Evolutionary conservation across 352 stramenopile species (phyloP), one percentile per base, ranked within the genome.

Genomic region (Halophytophthora polymorphica): DNA sequence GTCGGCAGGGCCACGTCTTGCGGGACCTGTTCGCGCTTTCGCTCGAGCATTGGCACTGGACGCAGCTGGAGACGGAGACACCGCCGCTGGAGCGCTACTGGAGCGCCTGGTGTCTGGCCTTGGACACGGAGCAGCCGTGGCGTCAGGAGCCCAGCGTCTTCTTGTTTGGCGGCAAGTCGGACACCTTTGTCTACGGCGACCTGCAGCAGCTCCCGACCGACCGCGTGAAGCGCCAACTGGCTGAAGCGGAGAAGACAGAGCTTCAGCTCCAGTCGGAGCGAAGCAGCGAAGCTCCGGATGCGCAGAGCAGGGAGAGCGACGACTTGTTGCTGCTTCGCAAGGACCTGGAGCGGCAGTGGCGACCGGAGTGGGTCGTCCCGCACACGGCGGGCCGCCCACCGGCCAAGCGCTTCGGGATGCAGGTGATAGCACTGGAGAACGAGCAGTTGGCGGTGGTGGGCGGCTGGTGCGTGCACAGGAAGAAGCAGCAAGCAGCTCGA

Each of bases 131-230:
- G 33, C 48, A 63, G 28, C 37, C 31, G 13, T 67, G 58, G 58
- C 46, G 49, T 10, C 53, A 58, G 50, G 53, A 71, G 10, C 53
- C 52, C 21, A 70, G 64, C 14, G 47, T 88, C 18, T 86, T 77
- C 53, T 31, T 86, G 15, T 84, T 88, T 53, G 77, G 74, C 15
- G 77, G 77, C n/a, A 86, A 81, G 45, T 85, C 77, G 0, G 77
- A 88, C 12, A 60, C 66, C 12, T 38, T 78, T 8, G 61, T 78
- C 13, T 74, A 76, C 39, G 64, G 64, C 7, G 73, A 86, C n/a
- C 44, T 88, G 17, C 64, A 80, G 50, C 59, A 71, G 21, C 45
- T 88, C 2, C 48, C 54, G 34, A 58, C 59, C 13, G 28, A 21
- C 1, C 43, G 40, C 21, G 53, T 64, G 35, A 60, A 64, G 25